Conservation (phyloP, 2,329 filamentous ascomycete species). For the Bipolaris cookei region DNA sequence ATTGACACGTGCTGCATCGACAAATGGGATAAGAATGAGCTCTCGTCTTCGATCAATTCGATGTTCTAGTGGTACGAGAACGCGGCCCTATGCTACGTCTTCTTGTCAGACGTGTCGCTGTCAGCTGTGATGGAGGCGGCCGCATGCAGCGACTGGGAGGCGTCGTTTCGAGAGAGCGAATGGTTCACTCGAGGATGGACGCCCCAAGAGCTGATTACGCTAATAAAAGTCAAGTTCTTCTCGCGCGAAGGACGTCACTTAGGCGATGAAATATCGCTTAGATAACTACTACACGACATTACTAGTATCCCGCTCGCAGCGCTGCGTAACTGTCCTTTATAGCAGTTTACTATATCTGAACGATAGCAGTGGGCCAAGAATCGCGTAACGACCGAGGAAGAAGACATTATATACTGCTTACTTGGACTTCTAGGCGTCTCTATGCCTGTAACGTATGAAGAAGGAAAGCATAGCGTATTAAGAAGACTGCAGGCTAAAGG, state of each 20-base stretch:
- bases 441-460: constrained; percentile 24
- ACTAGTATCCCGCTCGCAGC: too few relatives aligned
- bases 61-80: too few relatives aligned
- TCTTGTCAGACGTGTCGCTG: not conserved
- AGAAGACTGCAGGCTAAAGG: constrained; percentile 21
- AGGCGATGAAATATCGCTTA: too few relatives aligned
- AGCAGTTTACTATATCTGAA: not conserved
- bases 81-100: too few relatives aligned
- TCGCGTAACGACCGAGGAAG: constrained; percentile 33
- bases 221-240: too few relatives aligned
- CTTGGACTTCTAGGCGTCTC: constrained; percentile 31
- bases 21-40: not conserved
- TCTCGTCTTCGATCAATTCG: too few relatives aligned
- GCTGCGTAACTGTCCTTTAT: not conserved
- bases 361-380: not conserved
- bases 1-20: not conserved
- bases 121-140: not conserved
- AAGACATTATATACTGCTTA: constrained; percentile 36
- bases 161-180: not conserved
- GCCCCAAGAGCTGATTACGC: too few relatives aligned
- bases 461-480: constrained; percentile 28
- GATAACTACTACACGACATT: too few relatives aligned
- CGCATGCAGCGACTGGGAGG: not conserved
- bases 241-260: too few relatives aligned
- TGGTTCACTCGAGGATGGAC: too few relatives aligned